A percentile compares a stretch with the other conserved stretches of the same genome.
Conservation (phyloP, 352 stramenopile species). For the Pythium brachiatum region DNA sequence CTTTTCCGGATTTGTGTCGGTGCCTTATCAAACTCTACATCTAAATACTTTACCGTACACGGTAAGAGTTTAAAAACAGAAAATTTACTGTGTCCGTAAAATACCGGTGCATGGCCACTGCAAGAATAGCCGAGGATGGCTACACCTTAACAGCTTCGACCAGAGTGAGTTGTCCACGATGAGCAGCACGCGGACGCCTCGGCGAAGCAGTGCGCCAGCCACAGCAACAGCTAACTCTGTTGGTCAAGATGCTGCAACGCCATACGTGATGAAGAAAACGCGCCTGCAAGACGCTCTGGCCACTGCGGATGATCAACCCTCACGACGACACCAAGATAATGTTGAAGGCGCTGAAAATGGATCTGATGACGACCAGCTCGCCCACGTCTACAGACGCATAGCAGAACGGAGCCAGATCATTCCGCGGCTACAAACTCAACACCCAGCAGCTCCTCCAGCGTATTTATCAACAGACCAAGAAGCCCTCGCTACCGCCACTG, state of each 20-base stretch:
- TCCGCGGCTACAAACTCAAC: background rate
- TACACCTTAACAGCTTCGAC: no score
- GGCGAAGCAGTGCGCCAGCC: background rate
- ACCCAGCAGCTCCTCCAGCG: background rate
- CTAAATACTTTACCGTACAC: no score
- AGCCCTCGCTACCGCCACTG: background rate
- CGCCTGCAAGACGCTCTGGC: background rate
- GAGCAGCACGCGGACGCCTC: background rate
- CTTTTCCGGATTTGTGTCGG: no score
- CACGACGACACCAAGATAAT: background rate
- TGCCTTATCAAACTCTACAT: no score
- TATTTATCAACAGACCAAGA: background rate
- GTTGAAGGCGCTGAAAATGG: background rate
- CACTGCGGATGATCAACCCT: background rate
- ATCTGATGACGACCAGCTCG: background rate
- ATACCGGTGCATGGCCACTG: no score
- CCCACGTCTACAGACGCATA: background rate
- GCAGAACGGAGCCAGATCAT: background rate
- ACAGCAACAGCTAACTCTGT: background rate
- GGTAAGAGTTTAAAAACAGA: no score
- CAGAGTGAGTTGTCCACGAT: no score
- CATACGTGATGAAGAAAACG: background rate
- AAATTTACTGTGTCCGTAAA: no score
- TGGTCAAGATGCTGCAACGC: background rate
- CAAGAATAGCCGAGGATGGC: no score